Conservation (phyloP, 2,329 filamentous ascomycete species). For the Trichoderma arundinaceum region DNA sequence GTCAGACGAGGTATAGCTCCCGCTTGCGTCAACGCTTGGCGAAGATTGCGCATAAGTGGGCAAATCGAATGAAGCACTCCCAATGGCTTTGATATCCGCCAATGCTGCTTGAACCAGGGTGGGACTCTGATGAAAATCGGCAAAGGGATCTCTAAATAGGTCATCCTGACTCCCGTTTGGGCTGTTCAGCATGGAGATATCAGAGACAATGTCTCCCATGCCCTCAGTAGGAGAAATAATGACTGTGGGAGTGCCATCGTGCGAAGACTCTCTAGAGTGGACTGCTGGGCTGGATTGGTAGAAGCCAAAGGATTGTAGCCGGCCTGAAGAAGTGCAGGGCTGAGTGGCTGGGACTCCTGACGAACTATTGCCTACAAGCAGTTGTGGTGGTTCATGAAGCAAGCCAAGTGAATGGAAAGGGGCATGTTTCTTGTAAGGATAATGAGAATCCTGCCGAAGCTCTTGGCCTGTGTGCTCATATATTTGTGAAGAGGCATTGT, state of each 20-base stretch:
- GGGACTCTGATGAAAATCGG: not conserved
- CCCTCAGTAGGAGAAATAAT: not conserved
- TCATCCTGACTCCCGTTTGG: not conserved
- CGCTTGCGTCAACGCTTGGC: not conserved
- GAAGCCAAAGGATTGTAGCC: not conserved
- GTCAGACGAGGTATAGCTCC: constrained; percentile 5
- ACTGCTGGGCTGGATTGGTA: not conserved
- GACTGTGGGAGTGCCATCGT: not conserved
- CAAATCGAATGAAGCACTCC: not conserved
- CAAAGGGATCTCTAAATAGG: not conserved
- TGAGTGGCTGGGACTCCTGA: not conserved
- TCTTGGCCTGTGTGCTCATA: not conserved
- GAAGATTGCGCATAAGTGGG: not conserved
- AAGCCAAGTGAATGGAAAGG: not conserved
- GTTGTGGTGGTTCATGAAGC: not conserved
- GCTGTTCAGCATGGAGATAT: not conserved
- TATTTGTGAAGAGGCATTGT: not conserved
- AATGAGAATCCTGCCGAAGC: not conserved
- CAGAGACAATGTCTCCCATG: not conserved
- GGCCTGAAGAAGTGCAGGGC: not conserved
- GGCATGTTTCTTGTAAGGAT: not conserved
- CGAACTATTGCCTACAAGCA: too few species aligned
- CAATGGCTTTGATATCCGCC: not conserved
- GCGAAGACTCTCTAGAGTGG: not conserved
- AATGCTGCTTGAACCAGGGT: not conserved